Base-by-base conservation (phyloP, 176 grass and related monocot genomes). In the Oryza punctata region DNA sequence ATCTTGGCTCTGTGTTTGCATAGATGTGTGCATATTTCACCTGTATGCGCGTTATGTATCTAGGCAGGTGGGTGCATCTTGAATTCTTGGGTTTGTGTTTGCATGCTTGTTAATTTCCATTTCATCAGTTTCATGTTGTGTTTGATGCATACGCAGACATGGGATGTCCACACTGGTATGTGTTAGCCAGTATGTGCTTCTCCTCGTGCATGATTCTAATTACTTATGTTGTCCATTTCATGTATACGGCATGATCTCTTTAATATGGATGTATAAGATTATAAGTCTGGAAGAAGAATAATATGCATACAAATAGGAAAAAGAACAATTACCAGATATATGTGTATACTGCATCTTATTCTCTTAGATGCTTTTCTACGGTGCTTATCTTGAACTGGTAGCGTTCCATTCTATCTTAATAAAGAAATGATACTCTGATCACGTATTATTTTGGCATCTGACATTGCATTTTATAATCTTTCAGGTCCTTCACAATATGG, bases 401-500 rank as follows among this genome's bases (percentile, higher is more conserved):
- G 4, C 30, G 8, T 82, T 85, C 19, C 84, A 59, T 37, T 87
- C 44, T 88, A 15, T 40, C 77, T 69, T 63, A 23, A n/a, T 28
- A 35, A 85, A 57, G 72, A 89, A 63, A 88, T 78, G 12, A 16
- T 45, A 74, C n/a, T 73, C 32, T 49, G 44, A 16, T 64, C 40
- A 57, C 32, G 19, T 66, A 69, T 72, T 24, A 21, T 73, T 61
- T 60, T 65, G 77, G 45, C 65, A 63, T 65, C 54, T 84, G 24
- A 81, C 72, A 63, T 84, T 38, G 21, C 66, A 80, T 6, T 77
- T 50, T 84, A 73, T 9, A 65, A 60, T 83, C 18, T 83, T 86
- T 90, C 85, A 98, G 96, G 85, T 96, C 71, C 82, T 96, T 70
- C 96, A 98, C 85, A 98, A 98, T 76, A 98, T 98, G 88, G 87